phyloP scores from a whole-genome alignment of 2,329 filamentous ascomycete genomes.

The Blastomyces gilchristii region DNA sequence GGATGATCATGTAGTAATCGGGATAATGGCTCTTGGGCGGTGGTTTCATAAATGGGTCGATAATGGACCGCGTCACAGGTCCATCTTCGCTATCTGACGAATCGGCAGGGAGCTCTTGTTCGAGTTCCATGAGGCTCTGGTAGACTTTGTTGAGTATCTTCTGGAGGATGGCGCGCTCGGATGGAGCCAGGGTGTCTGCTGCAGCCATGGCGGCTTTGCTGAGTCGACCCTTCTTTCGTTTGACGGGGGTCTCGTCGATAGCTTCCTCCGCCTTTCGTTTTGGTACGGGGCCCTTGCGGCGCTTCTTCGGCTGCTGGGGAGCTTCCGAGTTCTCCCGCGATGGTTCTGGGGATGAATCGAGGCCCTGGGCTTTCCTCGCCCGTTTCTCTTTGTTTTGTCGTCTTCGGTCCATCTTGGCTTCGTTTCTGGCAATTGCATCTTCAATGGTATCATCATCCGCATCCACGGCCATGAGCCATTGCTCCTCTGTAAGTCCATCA shows the following conservation, averaged over 20 bases:
- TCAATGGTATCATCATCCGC: constrained; percentile 92
- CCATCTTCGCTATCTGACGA: constrained; percentile 45
- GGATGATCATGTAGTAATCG: constrained; percentile 91
- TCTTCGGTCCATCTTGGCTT: constrained; percentile 71
- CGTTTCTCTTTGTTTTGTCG: constrained; percentile 64
- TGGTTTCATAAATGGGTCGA: constrained; percentile 86
- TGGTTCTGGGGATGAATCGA: constrained; percentile 64
- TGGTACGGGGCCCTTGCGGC: constrained; percentile 67
- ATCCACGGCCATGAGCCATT: constrained; percentile 97
- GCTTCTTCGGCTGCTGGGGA: constrained; percentile 56
- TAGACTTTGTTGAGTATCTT: constrained; percentile 66
- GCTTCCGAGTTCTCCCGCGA: constrained; percentile 79
- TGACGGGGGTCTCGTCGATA: constrained; percentile 64
- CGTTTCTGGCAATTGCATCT: constrained; percentile 81
- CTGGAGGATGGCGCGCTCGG: constrained; percentile 68
- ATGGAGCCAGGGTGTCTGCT: constrained; percentile 52
- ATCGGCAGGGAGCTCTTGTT: constrained; percentile 56
- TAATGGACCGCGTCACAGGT: constrained; percentile 63
- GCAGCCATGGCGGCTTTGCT: constrained; percentile 45
- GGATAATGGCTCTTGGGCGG: constrained; percentile 82
- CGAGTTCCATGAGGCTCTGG: constrained; percentile 70
- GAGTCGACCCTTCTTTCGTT: constrained; percentile 65
- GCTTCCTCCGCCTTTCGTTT: constrained; percentile 82
- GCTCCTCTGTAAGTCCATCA: constrained; percentile 94
- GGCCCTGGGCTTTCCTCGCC: constrained; percentile 31